Evolutionary conservation across 345 rosid species (phyloP).

Genomic region (Gynandropsis gynandra): DNA sequence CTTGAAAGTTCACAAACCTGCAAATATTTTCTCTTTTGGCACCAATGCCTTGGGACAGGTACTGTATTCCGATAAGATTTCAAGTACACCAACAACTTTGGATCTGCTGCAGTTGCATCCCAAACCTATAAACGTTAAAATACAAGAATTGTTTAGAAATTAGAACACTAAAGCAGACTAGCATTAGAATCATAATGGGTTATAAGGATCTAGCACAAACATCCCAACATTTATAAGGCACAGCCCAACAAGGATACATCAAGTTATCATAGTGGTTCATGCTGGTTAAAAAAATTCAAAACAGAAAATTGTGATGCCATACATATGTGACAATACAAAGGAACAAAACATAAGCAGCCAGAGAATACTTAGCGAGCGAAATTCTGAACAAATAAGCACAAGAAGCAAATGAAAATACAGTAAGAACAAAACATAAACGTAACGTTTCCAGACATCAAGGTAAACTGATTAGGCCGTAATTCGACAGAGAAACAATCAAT

Average conservation of each 20-base stretch:
- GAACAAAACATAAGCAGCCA: too few species aligned
- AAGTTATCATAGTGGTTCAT: not conserved
- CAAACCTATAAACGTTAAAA: constrained; percentile 60
- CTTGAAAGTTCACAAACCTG: constrained; percentile 60
- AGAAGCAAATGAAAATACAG: not conserved
- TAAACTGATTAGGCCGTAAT: not conserved
- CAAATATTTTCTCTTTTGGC: constrained; percentile 95
- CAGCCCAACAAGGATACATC: not conserved
- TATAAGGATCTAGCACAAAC: constrained; percentile 2
- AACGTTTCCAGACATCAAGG: not conserved
- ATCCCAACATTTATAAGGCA: not conserved
- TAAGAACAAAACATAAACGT: not conserved
- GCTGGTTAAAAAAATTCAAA: too few species aligned
- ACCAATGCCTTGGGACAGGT: constrained; percentile 99
- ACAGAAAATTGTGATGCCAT: too few species aligned
- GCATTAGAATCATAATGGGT: too few species aligned
- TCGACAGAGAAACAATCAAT: not conserved
- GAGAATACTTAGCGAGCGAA: too few species aligned
- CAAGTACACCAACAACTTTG: constrained; percentile 86
- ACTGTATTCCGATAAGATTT: constrained; percentile 93
- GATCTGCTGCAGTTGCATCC: constrained; percentile 99
- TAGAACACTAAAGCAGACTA: not conserved
- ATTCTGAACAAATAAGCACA: too few species aligned
- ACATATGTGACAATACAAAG: too few species aligned
- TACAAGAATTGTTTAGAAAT: not conserved